Percentiles rank a stretch among this genome's conserved stretches.
Evolutionary conservation across 345 rosid species (phyloP).

Genomic region (Euphorbia pulcherrima): DNA sequence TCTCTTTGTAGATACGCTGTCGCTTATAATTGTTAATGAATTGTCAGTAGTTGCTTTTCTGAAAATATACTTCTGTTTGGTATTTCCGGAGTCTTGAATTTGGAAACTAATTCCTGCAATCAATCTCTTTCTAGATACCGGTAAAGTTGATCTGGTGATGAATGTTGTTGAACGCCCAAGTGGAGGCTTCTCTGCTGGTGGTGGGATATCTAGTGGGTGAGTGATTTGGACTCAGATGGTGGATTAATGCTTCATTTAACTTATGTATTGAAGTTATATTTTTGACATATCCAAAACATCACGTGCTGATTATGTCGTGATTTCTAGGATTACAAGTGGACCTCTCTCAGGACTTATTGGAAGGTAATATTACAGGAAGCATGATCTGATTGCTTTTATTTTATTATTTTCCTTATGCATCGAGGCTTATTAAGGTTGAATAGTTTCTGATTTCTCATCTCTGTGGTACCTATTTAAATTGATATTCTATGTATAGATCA

Average conservation of each 20-base stretch:
- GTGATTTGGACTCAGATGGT: conserved; percentile 23
- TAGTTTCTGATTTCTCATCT: not conserved
- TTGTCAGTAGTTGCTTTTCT: not conserved
- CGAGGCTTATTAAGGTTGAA: not conserved
- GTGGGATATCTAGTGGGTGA: conserved; percentile 90
- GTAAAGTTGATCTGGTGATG: conserved; percentile 87
- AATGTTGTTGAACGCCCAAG: conserved; percentile 93
- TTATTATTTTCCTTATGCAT: not conserved
- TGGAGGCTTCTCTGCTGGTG: conserved; percentile 97
- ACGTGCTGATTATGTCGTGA: conserved; percentile 10
- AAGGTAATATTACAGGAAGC: conserved; percentile 43
- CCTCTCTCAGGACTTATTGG: conserved; percentile 89
- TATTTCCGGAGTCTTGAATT: conserved; percentile 6
- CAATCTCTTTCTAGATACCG: conserved; percentile 44
- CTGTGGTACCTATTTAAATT: not conserved
- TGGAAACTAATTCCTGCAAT: not conserved
- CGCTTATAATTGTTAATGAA: not conserved
- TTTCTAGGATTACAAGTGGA: conserved; percentile 84
- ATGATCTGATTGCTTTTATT: conserved; percentile 8
- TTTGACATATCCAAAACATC: not conserved
- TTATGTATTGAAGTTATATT: not conserved
- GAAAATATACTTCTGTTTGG: not conserved
- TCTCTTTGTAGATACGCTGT: conserved; percentile 39
- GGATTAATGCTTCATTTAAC: conserved; percentile 6
- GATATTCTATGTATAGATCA: not conserved